phyloP scores from a whole-genome alignment of 306 rosid genomes.

The Canavalia gladiata region DNA sequence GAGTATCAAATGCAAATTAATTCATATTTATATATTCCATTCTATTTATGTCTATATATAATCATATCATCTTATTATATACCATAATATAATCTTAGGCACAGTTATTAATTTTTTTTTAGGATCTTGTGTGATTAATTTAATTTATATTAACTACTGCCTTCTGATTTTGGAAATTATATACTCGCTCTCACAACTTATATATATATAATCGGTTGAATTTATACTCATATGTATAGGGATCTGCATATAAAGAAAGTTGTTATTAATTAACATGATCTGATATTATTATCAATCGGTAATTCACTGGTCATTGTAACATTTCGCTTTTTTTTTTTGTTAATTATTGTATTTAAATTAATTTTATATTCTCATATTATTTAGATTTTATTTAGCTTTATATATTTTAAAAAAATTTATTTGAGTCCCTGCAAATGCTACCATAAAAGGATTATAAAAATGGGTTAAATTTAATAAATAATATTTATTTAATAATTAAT shows the following conservation, averaged over 20 bases:
- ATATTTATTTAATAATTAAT: neutral
- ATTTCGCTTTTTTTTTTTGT: too few relatives aligned
- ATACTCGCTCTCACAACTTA: neutral
- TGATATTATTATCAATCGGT: too few relatives aligned
- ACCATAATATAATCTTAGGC: neutral
- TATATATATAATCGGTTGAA: too few relatives aligned
- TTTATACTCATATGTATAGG: too few relatives aligned
- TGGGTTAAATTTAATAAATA: neutral
- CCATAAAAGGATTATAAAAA: neutral
- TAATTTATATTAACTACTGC: neutral
- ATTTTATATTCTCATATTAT: too few relatives aligned
- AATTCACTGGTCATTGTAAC: too few relatives aligned
- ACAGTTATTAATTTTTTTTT: neutral
- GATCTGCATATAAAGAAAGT: too few relatives aligned
- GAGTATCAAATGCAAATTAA: neutral
- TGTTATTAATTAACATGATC: too few relatives aligned
- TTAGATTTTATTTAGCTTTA: too few relatives aligned
- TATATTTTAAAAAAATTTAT: neutral
- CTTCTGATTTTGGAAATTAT: neutral
- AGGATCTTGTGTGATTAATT: neutral
- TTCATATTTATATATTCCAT: neutral
- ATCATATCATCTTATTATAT: slow-evolving; percentile 5
- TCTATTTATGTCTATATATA: neutral
- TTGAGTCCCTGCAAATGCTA: neutral
- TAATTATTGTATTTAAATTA: too few relatives aligned